These are phyloP conservation scores for Actinomortierella wolfii DNA, from an alignment of 371 early-diverging fungal genomes.

Conservation along the genomic window DNA sequence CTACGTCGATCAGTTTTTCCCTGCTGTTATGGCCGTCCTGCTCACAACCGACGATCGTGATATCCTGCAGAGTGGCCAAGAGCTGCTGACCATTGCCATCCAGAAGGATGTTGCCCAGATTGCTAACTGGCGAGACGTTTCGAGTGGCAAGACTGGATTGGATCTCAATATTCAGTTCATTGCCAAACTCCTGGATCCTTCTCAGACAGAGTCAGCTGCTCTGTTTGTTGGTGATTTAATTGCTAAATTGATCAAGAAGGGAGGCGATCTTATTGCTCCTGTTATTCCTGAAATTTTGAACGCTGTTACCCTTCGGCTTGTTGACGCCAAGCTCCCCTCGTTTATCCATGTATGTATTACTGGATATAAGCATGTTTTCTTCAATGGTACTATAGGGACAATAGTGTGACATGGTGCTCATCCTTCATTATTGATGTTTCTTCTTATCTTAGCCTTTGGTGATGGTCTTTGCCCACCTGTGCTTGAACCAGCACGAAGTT, in stretches of 20 bases:
- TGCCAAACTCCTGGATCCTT: conserved; percentile 75
- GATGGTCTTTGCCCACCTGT: conserved; percentile 84
- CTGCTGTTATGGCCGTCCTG: conserved; percentile 76
- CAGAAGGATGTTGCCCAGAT: conserved; percentile 68
- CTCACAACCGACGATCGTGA: conserved; percentile 67
- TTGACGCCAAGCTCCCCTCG: conserved; percentile 71
- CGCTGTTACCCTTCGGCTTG: conserved; percentile 73
- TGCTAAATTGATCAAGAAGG: conserved; percentile 82
- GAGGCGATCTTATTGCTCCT: conserved; percentile 66
- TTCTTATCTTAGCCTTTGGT: conserved; percentile 68
- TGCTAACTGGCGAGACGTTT: conserved; percentile 62
- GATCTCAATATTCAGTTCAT: conserved; percentile 81
- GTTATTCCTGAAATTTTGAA: conserved; percentile 80
- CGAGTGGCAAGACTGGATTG: conserved; percentile 72
- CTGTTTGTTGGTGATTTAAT: conserved; percentile 91
- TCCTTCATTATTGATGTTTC: neutral
- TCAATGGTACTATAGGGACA: no score
- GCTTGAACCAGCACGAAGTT: conserved; percentile 70
- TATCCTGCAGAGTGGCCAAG: conserved; percentile 65
- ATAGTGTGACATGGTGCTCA: no score
- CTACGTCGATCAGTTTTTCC: conserved; percentile 80
- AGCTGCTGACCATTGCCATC: conserved; percentile 49
- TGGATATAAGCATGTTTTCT: no score
- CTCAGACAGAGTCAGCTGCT: conserved; percentile 77
- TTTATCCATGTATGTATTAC: conserved; percentile 68